Percentiles rank a stretch among this genome's conserved stretches.
phyloP scores from a whole-genome alignment of 2,329 filamentous ascomycete species.

The Pestalotiopsis sp. region DNA sequence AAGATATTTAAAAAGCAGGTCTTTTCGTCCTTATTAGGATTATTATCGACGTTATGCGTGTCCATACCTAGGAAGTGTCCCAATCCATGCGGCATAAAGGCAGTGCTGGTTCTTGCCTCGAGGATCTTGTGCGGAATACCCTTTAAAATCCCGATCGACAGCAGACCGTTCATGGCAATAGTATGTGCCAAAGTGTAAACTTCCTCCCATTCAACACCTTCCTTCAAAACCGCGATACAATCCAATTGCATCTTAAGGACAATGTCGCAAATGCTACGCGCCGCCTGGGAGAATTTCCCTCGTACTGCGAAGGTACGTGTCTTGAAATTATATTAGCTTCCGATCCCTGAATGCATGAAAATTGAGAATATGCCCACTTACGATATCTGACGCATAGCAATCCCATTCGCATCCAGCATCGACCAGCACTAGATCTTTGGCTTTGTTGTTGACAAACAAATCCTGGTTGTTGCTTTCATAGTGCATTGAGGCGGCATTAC shows the following conservation, averaged over 20 bases:
- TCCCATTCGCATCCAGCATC: constrained; percentile 81
- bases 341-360: neutral
- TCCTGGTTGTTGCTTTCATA: constrained; percentile 80
- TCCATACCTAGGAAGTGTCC: constrained; percentile 93
- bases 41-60: constrained; percentile 83
- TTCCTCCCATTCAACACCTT: constrained; percentile 77
- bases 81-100: constrained; percentile 89
- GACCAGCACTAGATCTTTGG: constrained; percentile 78
- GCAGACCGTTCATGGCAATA: constrained; percentile 78
- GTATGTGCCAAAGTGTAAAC: constrained; percentile 79
- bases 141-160: constrained; percentile 74
- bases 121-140: constrained; percentile 73
- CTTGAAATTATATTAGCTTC: constrained; percentile 35
- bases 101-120: constrained; percentile 75
- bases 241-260: constrained; percentile 86
- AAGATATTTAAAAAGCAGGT: constrained; percentile 85
- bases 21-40: constrained; percentile 77
- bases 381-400: constrained; percentile 71
- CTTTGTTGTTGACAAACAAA: constrained; percentile 42
- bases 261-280: constrained; percentile 75
- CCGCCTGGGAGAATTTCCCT: constrained; percentile 70
- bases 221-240: constrained; percentile 72
- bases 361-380: constrained; percentile 31
- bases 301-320: constrained; percentile 86
- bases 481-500: constrained; percentile 82